Evolutionary conservation across 2,329 filamentous ascomycete species (phyloP).

Genomic region (Domatiomyces globalis): DNA sequence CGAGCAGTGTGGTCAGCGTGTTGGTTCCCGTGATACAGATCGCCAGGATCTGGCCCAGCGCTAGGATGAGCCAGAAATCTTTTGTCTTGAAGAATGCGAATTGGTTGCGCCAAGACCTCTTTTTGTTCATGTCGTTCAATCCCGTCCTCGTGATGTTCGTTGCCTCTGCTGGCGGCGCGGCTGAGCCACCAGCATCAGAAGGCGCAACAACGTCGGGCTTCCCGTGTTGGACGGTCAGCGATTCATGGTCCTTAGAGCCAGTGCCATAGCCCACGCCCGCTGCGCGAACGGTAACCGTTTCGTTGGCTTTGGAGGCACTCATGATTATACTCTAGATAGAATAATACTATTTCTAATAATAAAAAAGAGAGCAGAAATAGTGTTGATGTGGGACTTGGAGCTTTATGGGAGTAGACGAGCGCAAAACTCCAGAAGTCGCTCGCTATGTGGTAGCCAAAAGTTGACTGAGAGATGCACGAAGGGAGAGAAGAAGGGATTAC

Average conservation of each 20-base stretch:
- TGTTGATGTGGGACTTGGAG: constrained; percentile 24
- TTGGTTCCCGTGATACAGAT: constrained; percentile 87
- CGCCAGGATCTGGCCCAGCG: constrained; percentile 69
- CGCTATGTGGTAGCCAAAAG: constrained; percentile 21
- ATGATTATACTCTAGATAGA: constrained; percentile 6
- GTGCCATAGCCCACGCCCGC: constrained; percentile 14
- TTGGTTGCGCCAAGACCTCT: constrained; percentile 29
- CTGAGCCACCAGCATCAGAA: constrained; percentile 3
- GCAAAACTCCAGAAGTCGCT: constrained; percentile 47
- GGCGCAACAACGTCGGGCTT: constrained; percentile 22
- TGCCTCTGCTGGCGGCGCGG: constrained; percentile 8
- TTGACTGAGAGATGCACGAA: background rate
- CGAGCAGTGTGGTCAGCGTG: constrained; percentile 71
- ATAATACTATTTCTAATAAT: background rate
- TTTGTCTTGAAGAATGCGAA: constrained; percentile 63
- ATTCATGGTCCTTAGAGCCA: constrained; percentile 1
- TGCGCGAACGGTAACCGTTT: constrained; percentile 8
- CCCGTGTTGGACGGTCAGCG: constrained; percentile 20
- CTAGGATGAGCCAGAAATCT: constrained; percentile 76
- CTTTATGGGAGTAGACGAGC: constrained; percentile 37
- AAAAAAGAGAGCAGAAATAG: background rate
- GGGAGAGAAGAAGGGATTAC: background rate
- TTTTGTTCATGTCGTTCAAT: constrained; percentile 29
- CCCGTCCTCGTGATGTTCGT: constrained; percentile 15
- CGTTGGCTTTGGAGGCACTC: constrained; percentile 11